Evolutionary conservation across 2,329 filamentous ascomycete species (phyloP).

Genomic region (Pleoardoris graminearum): DNA sequence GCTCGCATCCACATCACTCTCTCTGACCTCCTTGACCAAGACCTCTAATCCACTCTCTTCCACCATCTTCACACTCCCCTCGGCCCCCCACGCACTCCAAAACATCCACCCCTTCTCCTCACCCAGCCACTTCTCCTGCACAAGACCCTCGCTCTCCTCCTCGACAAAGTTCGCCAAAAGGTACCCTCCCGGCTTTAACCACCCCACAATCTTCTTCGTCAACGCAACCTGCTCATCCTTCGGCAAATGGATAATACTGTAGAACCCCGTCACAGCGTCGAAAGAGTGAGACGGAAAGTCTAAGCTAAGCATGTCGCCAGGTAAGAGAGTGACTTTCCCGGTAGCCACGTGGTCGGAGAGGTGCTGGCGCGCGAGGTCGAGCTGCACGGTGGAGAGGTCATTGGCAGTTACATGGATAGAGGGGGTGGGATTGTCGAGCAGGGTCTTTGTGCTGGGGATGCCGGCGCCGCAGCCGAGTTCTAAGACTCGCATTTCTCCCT

Average conservation of each 20-base stretch:
- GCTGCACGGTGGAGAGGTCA: constrained; percentile 49
- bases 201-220: constrained; percentile 49
- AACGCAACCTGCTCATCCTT: constrained; percentile 55
- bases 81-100: constrained; percentile 48
- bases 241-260: constrained; percentile 60
- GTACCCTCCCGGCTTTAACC: constrained; percentile 58
- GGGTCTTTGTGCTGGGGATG: constrained; percentile 30
- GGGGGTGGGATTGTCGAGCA: constrained; percentile 23
- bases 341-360: constrained; percentile 14
- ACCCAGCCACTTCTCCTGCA: constrained; percentile 39
- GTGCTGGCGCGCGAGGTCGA: constrained; percentile 39
- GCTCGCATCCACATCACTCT: constrained; percentile 23
- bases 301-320: constrained; percentile 51
- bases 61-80: constrained; percentile 38
- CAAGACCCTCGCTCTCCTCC: constrained; percentile 21
- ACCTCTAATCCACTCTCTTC: constrained; percentile 32
- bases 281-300: constrained; percentile 44
- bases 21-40: constrained; percentile 25
- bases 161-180: constrained; percentile 48
- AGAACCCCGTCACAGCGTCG: constrained; percentile 57
- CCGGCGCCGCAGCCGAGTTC: constrained; percentile 39
- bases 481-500: constrained; percentile 12
- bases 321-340: constrained; percentile 24
- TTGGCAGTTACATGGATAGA: constrained; percentile 45
- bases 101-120: constrained; percentile 42